These are phyloP conservation scores for Sclerotinia nivalis DNA, from an alignment of 2,329 filamentous ascomycete species.

Conservation along the genomic window DNA sequence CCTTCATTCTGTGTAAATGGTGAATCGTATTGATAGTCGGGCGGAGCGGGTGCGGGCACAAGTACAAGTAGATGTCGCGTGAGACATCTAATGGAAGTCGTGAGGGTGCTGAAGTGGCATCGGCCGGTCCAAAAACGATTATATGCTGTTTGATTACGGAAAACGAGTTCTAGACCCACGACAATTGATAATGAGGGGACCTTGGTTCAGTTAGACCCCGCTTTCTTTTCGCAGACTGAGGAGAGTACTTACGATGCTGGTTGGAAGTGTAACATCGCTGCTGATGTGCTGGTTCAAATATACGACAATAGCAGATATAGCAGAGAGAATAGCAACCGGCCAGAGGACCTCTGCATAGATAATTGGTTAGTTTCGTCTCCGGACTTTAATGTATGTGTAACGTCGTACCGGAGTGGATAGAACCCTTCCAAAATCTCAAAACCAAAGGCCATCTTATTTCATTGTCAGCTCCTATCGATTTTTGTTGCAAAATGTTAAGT, in stretches of 20 bases:
- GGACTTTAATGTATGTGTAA: too few relatives aligned
- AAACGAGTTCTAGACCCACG: conserved; percentile 67
- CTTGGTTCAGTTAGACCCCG: conserved; percentile 36
- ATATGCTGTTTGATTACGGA: conserved; percentile 58
- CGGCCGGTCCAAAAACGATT: conserved; percentile 55
- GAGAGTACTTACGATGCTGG: conserved; percentile 51
- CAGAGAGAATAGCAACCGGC: conserved; percentile 57
- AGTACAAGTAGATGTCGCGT: conserved; percentile 53
- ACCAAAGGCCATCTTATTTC: conserved; percentile 59
- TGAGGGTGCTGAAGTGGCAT: conserved; percentile 56
- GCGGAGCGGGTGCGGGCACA: conserved; percentile 40
- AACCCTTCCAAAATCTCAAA: conserved; percentile 63
- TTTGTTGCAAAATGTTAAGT: not conserved
- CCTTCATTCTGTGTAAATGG: conserved; percentile 28
- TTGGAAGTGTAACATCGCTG: conserved; percentile 55
- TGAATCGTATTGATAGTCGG: conserved; percentile 29
- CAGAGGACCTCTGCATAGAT: conserved; percentile 51
- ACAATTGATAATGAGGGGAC: conserved; percentile 65
- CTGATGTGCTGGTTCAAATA: conserved; percentile 56
- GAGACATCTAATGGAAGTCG: conserved; percentile 60
- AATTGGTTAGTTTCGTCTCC: conserved; percentile 2
- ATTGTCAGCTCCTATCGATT: conserved; percentile 19
- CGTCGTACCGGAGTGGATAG: conserved; percentile 51
- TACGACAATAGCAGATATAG: conserved; percentile 59
- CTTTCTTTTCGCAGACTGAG: not conserved